Conservation (phyloP, 352 stramenopile species). For the Pythium phragmitis region DNA sequence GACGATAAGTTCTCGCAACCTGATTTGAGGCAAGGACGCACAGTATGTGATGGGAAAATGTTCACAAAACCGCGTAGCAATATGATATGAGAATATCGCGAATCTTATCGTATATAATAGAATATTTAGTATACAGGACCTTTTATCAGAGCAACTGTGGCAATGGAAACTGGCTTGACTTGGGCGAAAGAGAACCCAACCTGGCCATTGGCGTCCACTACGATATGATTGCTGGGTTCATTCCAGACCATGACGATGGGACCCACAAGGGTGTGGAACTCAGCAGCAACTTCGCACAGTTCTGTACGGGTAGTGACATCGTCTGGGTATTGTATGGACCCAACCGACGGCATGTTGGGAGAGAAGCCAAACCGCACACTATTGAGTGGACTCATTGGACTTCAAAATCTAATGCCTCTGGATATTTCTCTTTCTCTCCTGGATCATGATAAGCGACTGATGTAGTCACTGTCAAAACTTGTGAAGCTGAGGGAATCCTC, state of each 20-base stretch:
- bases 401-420: no score
- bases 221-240: background rate
- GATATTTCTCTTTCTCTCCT: no score
- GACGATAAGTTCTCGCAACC: slow-evolving; percentile 8
- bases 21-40: slow-evolving; percentile 1
- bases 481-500: no score
- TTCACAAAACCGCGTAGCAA: background rate
- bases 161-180: background rate
- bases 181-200: background rate
- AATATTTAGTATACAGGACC: background rate
- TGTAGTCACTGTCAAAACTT: no score
- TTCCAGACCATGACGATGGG: background rate
- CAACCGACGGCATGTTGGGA: no score
- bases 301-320: no score
- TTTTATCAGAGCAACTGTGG: no score
- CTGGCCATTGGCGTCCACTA: background rate
- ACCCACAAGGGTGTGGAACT: background rate
- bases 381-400: no score
- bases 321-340: no score
- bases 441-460: no score
- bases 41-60: background rate
- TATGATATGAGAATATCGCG: background rate
- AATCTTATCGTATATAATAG: background rate
- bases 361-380: no score
- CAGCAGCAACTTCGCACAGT: background rate